Evolutionary conservation across 2,329 filamentous ascomycete genomes (phyloP).

Genomic region (Colletotrichum paranaense): DNA sequence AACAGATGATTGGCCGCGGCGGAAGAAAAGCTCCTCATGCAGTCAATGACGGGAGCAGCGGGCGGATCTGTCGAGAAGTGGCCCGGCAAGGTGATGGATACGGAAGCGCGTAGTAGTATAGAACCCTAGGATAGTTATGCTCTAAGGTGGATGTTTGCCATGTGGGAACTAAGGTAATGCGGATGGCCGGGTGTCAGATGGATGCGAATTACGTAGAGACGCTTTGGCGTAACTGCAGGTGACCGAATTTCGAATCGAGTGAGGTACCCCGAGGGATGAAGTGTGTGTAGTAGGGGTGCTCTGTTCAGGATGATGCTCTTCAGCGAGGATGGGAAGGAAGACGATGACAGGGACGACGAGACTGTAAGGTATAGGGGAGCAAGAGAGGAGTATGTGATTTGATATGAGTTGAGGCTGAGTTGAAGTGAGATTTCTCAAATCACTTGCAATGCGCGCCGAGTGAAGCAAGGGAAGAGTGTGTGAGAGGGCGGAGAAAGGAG

Average conservation of each 20-base stretch:
- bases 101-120: background rate
- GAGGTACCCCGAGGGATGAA: background rate
- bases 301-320: background rate
- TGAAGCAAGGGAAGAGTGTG: background rate
- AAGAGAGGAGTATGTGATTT: background rate
- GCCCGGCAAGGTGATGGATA: background rate
- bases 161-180: background rate
- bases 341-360: background rate
- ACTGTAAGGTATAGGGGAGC: background rate
- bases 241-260: background rate
- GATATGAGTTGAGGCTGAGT: background rate
- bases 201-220: background rate
- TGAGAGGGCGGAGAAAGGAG: background rate
- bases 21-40: slow-evolving; percentile 38
- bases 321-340: background rate
- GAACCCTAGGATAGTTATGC: slow-evolving; percentile 5
- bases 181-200: background rate
- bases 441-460: background rate
- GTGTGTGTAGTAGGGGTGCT: too few species aligned
- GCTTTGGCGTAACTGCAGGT: background rate
- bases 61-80: slow-evolving; percentile 8
- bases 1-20: slow-evolving; percentile 19
- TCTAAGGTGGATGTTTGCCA: background rate
- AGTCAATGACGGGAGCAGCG: slow-evolving; percentile 1
- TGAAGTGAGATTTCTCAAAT: background rate